These are phyloP conservation scores for Blastobotrys buckinghamii DNA, from an alignment of 1,139 yeast genomes.

Conservation along the genomic window DNA sequence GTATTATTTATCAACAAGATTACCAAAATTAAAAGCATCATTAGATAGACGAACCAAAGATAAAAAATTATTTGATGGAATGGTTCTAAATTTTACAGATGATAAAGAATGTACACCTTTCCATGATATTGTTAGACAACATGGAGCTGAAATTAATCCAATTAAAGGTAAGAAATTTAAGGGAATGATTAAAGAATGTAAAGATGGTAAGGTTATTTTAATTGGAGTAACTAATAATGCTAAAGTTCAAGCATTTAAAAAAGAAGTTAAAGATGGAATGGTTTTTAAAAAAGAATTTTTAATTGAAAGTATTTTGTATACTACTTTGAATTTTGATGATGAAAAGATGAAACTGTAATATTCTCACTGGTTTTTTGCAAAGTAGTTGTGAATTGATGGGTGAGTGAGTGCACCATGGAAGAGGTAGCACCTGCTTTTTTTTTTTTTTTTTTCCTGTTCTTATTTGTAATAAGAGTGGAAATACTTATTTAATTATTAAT, in stretches of 20 bases:
- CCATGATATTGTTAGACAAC: slow-evolving; percentile 2
- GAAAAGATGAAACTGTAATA: not conserved
- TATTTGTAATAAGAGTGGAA: no score
- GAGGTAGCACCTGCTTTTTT: no score
- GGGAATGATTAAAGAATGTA: not conserved
- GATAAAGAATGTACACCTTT: not conserved
- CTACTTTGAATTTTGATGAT: not conserved
- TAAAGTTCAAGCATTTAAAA: not conserved
- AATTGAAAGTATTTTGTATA: not conserved
- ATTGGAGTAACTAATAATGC: not conserved
- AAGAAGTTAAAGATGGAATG: not conserved
- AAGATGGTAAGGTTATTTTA: not conserved
- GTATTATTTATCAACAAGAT: slow-evolving; percentile 28
- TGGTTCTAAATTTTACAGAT: slow-evolving; percentile 40
- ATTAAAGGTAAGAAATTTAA: not conserved
- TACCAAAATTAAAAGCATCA: slow-evolving; percentile 6
- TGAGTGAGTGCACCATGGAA: no score
- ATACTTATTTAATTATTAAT: no score
- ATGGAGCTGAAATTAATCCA: slow-evolving; percentile 2
- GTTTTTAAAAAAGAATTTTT: slow-evolving; percentile 5
- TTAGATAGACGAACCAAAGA: slow-evolving; percentile 13
- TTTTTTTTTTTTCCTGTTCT: no score
- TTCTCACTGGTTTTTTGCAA: not conserved
- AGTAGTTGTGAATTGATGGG: no score
- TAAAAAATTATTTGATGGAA: slow-evolving; percentile 29